Base-by-base conservation (phyloP, 2,329 filamentous ascomycete genomes). In the Aspergillus fumigatiaffinis region DNA sequence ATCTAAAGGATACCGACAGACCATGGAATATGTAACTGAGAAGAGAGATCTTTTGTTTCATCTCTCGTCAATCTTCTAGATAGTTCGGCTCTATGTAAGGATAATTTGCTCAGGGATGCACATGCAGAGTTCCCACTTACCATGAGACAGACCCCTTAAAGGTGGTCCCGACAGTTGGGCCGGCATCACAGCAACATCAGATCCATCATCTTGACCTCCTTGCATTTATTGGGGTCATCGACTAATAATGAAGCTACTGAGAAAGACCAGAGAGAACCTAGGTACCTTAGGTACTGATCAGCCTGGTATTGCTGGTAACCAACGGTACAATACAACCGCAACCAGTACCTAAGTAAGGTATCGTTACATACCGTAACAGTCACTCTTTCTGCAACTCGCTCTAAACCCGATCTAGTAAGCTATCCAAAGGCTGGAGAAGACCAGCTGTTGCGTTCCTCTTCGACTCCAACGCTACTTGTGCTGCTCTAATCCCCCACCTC, bases 391-490 rank as follows among this genome's bases (percentile, higher is more conserved):
- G 32, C 32, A 35, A 17, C 5, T 14, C 4, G 2, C 32, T 17
- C 59, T 63, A 64, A 55, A 48, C 60, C 57, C 28, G 3, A 59
- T 60, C 29, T 21, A 52, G 62, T 23, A 57, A 53, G 44, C 29
- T 56, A 56, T 58, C 56, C 55, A 32, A 53, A 51, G 28, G 58
- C 56, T 17, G 32, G 32, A 62, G 55, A 60, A 60, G 60, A 61
- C 56, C 57, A 57, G 59, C 58, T 61, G 58, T 60, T 63, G 57
- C 54, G 59, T 62, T 63, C 54, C 51, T 52, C 49, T 46, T 28
- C 29, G 3, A 54, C 25, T 38, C 50, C 23, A 26, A 55, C 48
- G 14, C 21, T 50, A 25, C 48, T 50, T 25, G 28, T 28, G 25
- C 51, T 46, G 21, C 32, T 38, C 51, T 7, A 46, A 17, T 47